Conservation (phyloP, 768 basidiomycete species). For the Lactarius hatsudake region DNA sequence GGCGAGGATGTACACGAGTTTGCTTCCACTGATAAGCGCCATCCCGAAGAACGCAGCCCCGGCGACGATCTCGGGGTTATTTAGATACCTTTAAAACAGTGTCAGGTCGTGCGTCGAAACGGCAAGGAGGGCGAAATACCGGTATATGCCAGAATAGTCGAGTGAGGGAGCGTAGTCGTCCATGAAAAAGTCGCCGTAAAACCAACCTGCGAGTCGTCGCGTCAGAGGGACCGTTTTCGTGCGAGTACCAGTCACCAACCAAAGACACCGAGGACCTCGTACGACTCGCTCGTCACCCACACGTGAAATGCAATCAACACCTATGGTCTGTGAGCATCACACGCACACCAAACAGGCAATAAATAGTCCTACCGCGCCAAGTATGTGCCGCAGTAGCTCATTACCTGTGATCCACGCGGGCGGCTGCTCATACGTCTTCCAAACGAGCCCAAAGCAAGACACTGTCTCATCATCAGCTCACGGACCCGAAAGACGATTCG, state of each 20-base stretch:
- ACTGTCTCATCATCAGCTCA: conserved; percentile 43
- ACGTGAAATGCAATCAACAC: conserved; percentile 81
- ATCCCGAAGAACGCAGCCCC: conserved; percentile 95
- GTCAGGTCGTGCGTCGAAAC: background rate
- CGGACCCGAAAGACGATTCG: background rate
- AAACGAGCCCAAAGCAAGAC: conserved; percentile 81
- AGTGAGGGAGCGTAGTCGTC: conserved; percentile 87
- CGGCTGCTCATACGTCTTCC: conserved; percentile 86
- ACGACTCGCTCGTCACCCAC: conserved; percentile 89
- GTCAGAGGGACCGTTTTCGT: background rate
- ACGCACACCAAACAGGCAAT: background rate
- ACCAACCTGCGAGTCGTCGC: conserved; percentile 67
- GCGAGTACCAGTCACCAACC: conserved; percentile 45
- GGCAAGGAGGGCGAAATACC: conserved; percentile 43
- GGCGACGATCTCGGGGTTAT: conserved; percentile 95
- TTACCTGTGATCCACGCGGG: conserved; percentile 84
- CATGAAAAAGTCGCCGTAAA: conserved; percentile 97
- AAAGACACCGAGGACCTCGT: conserved; percentile 90
- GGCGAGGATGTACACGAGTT: conserved; percentile 84
- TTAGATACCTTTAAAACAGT: conserved; percentile 60
- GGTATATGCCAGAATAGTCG: conserved; percentile 96
- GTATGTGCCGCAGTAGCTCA: conserved; percentile 80
- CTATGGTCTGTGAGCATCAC: conserved; percentile 39
- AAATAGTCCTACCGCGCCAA: conserved; percentile 67
- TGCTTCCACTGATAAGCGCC: conserved; percentile 87